Evolutionary conservation across 78 protist genomes (phyloP).

Genomic region (Dictyostelium capitatum): DNA sequence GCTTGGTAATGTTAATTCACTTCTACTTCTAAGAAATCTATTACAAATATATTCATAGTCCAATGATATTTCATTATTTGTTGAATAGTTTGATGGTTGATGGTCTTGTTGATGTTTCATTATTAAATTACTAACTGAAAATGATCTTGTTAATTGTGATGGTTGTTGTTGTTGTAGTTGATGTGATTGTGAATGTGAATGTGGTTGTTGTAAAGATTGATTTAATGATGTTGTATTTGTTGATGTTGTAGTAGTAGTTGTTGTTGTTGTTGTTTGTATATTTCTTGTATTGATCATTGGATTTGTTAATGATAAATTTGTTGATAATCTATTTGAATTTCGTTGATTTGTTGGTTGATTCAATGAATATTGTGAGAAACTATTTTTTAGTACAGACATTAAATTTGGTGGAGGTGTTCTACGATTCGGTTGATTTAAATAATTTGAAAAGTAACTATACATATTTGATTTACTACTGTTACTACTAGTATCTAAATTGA

Average conservation of each 20-base stretch:
- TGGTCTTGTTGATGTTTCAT: not conserved
- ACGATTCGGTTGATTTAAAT: constrained; percentile 20
- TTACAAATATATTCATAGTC: constrained; percentile 15
- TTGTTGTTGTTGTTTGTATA: not conserved
- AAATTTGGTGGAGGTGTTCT: constrained; percentile 21
- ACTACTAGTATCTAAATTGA: not conserved
- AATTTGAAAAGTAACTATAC: not conserved
- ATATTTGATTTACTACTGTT: too few relatives aligned
- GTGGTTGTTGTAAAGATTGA: not conserved
- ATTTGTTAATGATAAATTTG: not conserved
- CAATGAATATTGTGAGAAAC: not conserved
- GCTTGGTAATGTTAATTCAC: constrained; percentile 35
- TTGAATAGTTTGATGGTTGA: not conserved
- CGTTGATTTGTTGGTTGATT: not conserved
- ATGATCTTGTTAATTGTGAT: not conserved
- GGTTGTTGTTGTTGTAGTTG: not conserved
- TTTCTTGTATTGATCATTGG: not conserved
- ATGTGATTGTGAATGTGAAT: not conserved
- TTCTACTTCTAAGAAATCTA: constrained; percentile 15
- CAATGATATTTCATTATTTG: not conserved
- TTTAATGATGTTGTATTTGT: not conserved
- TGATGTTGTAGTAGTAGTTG: not conserved
- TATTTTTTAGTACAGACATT: constrained; percentile 7
- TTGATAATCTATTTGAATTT: not conserved
- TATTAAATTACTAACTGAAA: not conserved